Base-by-base conservation (phyloP, 495 filamentous ascomycete species). In the Bryoglossum gracile region DNA sequence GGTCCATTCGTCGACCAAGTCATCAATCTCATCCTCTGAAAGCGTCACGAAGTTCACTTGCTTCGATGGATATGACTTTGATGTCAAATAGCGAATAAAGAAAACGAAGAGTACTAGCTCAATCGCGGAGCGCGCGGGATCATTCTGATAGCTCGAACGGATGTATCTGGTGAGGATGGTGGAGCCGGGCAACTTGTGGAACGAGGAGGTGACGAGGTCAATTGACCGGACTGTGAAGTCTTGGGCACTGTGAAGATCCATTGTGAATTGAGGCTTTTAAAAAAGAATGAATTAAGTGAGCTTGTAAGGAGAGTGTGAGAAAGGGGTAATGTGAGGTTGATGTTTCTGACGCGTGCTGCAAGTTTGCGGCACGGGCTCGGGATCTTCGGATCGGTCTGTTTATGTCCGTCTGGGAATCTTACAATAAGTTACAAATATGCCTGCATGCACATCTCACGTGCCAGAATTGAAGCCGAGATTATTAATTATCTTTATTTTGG, bases 1-100 rank as follows among this genome's bases (percentile, higher is more conserved):
- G 3, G 80, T 86, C 92, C 92, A 98, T 54, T 98, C 92, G 32
- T 94, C 89, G n/a, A 98, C 86, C 16, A 97, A 73, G 55, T 98
- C 92, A 59, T 98, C 92, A 53, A 98, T 91, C 68, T 98, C 81
- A 65, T 94, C 87, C 55, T 97, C 91, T 8, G 85, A 83, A 48
- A 98, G 68, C 53, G 84, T 79, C 43, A 96, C 88, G 51, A 89
- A 86, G 54, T 88, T 90, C 40, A 83, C 79, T 58, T 84, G 90
- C 53, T 81, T 76, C 47, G 90, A 95, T 43, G 86, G 85, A 66
- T 98, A 98, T 36, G 82, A 86, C 1, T 91, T 88, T 30, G 89
- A 83, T 33, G 95, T 72, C 17, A 98, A 72, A 59, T 98, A 98
- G 36, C 90, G 80, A 21, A 98, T 81, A 42, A 90, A 90, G 69